Evolutionary conservation across 441 rosid species (phyloP).

Genomic region (Viola pubescens): DNA sequence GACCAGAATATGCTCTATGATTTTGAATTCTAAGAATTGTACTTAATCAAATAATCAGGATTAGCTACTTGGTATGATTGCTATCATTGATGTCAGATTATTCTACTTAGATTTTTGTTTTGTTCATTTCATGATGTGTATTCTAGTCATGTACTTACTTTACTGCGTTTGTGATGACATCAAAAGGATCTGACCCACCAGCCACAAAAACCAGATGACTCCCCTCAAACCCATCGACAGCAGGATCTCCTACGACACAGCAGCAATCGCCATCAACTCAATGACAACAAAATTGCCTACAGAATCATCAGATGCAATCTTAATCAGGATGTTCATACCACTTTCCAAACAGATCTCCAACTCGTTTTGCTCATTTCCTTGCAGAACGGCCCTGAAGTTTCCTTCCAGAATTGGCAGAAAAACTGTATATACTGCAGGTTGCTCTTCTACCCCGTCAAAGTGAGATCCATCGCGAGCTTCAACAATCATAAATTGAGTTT

Average conservation of each 20-base stretch:
- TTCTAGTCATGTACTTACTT: constrained; percentile 29
- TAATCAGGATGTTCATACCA: constrained; percentile 23
- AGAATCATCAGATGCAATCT: background rate
- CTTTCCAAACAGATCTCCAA: constrained; percentile 62
- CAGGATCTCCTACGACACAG: constrained; percentile 41
- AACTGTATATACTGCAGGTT: constrained; percentile 32
- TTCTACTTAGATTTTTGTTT: too few relatives aligned
- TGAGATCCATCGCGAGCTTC: constrained; percentile 39
- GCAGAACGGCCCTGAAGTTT: constrained; percentile 59
- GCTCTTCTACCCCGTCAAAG: constrained; percentile 22
- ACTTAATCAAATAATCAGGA: too few relatives aligned
- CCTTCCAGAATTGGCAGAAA: constrained; percentile 58
- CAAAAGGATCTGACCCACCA: constrained; percentile 51
- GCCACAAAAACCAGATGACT: constrained; percentile 50
- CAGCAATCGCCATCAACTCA: constrained; percentile 16
- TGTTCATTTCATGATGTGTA: too few relatives aligned
- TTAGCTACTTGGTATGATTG: too few relatives aligned
- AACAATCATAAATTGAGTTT: constrained; percentile 51
- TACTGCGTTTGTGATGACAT: constrained; percentile 50
- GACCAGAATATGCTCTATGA: too few relatives aligned
- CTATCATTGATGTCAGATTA: too few relatives aligned
- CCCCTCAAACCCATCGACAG: constrained; percentile 44
- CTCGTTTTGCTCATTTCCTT: constrained; percentile 50
- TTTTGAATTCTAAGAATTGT: too few relatives aligned
- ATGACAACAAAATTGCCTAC: background rate